Evolutionary conservation across 352 stramenopile genomes (phyloP).

Genomic region (Thraustochytrium striatum): DNA sequence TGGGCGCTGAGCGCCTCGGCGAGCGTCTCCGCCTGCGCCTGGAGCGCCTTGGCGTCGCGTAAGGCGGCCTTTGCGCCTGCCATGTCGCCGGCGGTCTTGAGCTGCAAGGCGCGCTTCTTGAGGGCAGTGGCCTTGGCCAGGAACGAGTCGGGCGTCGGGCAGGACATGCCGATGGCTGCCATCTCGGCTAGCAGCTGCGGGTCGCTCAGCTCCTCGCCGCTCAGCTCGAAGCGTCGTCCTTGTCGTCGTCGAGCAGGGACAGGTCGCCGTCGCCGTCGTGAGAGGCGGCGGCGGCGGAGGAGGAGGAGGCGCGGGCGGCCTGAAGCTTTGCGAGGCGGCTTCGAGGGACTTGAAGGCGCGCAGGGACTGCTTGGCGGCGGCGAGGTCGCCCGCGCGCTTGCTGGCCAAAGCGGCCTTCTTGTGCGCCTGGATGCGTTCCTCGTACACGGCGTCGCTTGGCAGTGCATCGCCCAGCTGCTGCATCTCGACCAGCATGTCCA

Average conservation of each 20-base stretch:
- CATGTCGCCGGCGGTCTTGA: slow-evolving; percentile 26
- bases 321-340: neutral
- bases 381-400: slow-evolving; percentile 16
- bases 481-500: slow-evolving; percentile 22
- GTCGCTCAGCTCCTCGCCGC: neutral
- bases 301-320: neutral
- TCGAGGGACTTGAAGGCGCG: neutral
- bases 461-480: slow-evolving; percentile 10
- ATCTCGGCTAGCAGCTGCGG: slow-evolving; percentile 29
- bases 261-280: neutral
- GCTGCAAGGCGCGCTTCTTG: slow-evolving; percentile 4
- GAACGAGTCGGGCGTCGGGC: slow-evolving; percentile 11
- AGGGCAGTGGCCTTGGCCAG: neutral
- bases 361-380: neutral
- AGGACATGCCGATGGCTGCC: slow-evolving; percentile 24
- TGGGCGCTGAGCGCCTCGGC: neutral
- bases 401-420: slow-evolving; percentile 14
- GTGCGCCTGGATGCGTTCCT: neutral
- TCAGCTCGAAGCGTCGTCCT: neutral
- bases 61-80: slow-evolving; percentile 5
- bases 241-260: neutral
- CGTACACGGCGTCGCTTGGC: slow-evolving; percentile 10
- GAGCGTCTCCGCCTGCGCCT: slow-evolving; percentile 1
- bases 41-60: slow-evolving; percentile 9
- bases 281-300: neutral